Evolutionary conservation across 441 rosid species (phyloP).

Genomic region (Pelargonium citronellum): DNA sequence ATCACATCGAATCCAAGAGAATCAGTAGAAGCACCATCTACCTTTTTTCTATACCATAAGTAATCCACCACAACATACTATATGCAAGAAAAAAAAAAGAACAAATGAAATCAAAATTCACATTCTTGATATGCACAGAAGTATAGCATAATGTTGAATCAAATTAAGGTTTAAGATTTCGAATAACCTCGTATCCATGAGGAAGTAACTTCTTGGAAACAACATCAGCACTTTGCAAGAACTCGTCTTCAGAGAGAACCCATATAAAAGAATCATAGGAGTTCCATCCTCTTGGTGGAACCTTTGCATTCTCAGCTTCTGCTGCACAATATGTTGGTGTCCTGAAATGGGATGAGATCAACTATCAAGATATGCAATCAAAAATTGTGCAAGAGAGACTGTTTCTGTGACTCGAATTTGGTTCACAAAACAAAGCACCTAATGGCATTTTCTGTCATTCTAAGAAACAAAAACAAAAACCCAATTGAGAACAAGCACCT

Average conservation of each 20-base stretch:
- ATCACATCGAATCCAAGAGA: constrained; percentile 82
- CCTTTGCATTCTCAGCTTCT: constrained; percentile 31
- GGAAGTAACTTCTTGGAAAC: constrained; percentile 53
- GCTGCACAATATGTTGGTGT: background rate
- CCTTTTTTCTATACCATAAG: constrained; percentile 87
- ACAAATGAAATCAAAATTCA: background rate
- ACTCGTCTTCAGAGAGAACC: constrained; percentile 76
- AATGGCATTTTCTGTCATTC: too few species aligned
- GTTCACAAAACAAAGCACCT: too few species aligned
- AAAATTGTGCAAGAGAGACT: too few species aligned
- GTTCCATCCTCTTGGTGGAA: constrained; percentile 96
- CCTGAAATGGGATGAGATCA: background rate
- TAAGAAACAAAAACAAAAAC: background rate
- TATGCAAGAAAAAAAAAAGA: constrained; percentile 8
- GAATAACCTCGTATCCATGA: constrained; percentile 65
- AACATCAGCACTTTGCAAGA: constrained; percentile 60
- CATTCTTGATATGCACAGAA: background rate
- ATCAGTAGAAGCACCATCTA: constrained; percentile 58
- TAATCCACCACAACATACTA: constrained; percentile 94
- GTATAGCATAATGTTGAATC: background rate
- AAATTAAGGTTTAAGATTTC: background rate
- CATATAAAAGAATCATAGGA: constrained; percentile 88
- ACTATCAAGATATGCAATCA: background rate
- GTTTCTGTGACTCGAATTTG: too few species aligned
- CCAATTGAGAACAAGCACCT: constrained; percentile 1